Conservation (phyloP, 1,284 basidiomycete genomes). For the Hymenochaete sp. region DNA sequence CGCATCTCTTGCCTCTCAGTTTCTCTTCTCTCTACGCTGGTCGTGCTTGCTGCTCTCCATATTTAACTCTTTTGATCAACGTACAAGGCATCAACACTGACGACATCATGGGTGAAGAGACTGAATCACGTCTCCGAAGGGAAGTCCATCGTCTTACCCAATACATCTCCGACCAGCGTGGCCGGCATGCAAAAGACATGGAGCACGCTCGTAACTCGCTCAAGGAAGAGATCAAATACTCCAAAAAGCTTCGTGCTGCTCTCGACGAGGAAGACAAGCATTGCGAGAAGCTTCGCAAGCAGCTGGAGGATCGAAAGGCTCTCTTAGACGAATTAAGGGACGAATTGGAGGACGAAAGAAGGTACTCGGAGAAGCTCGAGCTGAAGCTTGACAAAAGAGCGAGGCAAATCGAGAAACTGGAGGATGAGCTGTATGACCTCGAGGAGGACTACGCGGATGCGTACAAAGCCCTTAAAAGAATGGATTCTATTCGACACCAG, state of each 20-base stretch:
- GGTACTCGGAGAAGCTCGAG: constrained; percentile 8
- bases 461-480: constrained; percentile 7
- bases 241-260: constrained; percentile 6
- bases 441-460: constrained; percentile 11
- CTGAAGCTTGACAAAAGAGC: constrained; percentile 12
- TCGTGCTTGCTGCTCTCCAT: background rate
- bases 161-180: constrained; percentile 12
- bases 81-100: too few relatives aligned
- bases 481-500: constrained; percentile 4
- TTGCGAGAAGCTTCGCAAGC: constrained; percentile 3
- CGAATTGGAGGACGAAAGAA: constrained; percentile 9
- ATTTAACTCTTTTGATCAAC: background rate
- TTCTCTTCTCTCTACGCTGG: background rate
- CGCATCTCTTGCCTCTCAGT: background rate
- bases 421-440: constrained; percentile 7
- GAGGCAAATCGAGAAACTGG: constrained; percentile 5
- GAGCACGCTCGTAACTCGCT: constrained; percentile 6
- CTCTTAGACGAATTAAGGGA: constrained; percentile 4
- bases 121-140: constrained; percentile 8
- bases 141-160: constrained; percentile 8
- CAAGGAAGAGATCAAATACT: constrained; percentile 9
- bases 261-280: constrained; percentile 11
- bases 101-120: constrained; percentile 8
- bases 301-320: background rate
- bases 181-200: constrained; percentile 2